phyloP scores from a whole-genome alignment of 177 flowering plant genomes.

The Vitis hybrid region DNA sequence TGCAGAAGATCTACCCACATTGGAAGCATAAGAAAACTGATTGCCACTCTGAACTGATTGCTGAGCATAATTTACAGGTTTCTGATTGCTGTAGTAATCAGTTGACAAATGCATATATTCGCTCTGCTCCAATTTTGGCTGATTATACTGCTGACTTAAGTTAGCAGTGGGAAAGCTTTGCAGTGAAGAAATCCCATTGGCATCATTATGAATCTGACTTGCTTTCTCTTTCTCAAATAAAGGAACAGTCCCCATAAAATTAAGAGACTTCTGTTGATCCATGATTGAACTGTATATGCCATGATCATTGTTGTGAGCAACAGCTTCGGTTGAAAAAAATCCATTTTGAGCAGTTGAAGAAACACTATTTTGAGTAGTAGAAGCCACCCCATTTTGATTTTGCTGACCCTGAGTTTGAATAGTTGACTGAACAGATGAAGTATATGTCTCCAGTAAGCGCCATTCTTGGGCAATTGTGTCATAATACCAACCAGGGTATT shows the following conservation, averaged over 20 bases:
- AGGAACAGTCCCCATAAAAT: slow-evolving; percentile 31
- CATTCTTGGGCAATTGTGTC: slow-evolving; percentile 74
- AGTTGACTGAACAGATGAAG: slow-evolving; percentile 30
- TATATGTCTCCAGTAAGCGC: slow-evolving; percentile 60
- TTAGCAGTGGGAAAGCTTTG: slow-evolving; percentile 40
- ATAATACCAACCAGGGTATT: slow-evolving; percentile 94
- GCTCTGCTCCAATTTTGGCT: slow-evolving; percentile 31
- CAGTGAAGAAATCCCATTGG: slow-evolving; percentile 24
- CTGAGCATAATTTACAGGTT: slow-evolving; percentile 35
- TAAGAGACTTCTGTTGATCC: slow-evolving; percentile 35
- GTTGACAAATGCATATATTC: slow-evolving; percentile 37
- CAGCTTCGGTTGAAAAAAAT: slow-evolving; percentile 20
- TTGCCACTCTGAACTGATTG: slow-evolving; percentile 41
- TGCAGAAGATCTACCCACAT: slow-evolving; percentile 69
- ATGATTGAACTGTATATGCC: slow-evolving; percentile 11
- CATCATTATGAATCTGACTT: slow-evolving; percentile 31
- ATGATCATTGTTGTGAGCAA: slow-evolving; percentile 21
- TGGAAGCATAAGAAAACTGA: slow-evolving; percentile 42
- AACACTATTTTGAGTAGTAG: slow-evolving; percentile 13
- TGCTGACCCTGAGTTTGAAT: slow-evolving; percentile 33
- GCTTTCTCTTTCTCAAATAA: slow-evolving; percentile 23
- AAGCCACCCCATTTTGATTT: slow-evolving; percentile 29
- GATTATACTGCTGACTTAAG: slow-evolving; percentile 42
- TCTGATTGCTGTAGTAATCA: slow-evolving; percentile 50
- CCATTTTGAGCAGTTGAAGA: slow-evolving; percentile 22